phyloP scores from a whole-genome alignment of 768 basidiomycete genomes.

The Leccinum variicolor region DNA sequence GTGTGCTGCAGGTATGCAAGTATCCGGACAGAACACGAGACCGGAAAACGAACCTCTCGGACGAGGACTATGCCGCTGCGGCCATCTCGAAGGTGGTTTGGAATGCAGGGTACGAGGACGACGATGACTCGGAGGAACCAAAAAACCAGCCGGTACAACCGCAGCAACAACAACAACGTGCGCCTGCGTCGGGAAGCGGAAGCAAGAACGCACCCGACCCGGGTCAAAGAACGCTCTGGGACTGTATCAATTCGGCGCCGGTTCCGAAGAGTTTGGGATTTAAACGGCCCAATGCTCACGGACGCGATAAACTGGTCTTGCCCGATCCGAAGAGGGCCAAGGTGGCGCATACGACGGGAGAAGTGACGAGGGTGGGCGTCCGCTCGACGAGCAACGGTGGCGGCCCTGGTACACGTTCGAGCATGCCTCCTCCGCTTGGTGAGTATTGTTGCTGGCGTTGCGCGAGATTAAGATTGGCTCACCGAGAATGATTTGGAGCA shows the following conservation, averaged over 20 bases:
- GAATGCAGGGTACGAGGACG: slow-evolving; percentile 28
- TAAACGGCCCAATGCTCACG: slow-evolving; percentile 22
- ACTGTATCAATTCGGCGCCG: slow-evolving; percentile 15
- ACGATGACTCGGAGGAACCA: slow-evolving; percentile 14
- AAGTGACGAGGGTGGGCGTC: background rate
- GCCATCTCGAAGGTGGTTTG: slow-evolving; percentile 17
- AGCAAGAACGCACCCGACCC: background rate
- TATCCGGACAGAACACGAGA: slow-evolving; percentile 62
- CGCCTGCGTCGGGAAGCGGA: background rate
- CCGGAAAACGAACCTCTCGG: slow-evolving; percentile 49
- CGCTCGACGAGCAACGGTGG: background rate
- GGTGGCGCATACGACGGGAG: slow-evolving; percentile 3
- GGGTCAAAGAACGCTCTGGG: slow-evolving; percentile 22
- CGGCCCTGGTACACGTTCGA: background rate
- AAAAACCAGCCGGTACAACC: background rate
- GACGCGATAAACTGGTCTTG: slow-evolving; percentile 5
- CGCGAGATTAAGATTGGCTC: background rate
- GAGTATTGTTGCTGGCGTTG: slow-evolving; percentile 1
- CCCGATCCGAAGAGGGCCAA: slow-evolving; percentile 23
- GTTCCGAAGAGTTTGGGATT: slow-evolving; percentile 23
- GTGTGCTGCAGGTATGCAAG: slow-evolving; percentile 63
- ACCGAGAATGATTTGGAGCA: slow-evolving; percentile 11
- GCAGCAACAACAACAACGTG: background rate
- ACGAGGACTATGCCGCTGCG: slow-evolving; percentile 31
- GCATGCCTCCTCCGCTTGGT: slow-evolving; percentile 25